Evolutionary conservation across 106 monocot species (phyloP), one percentile per base, ranked within the genome.

Genomic region (Dioscorea zingiberensis): DNA sequence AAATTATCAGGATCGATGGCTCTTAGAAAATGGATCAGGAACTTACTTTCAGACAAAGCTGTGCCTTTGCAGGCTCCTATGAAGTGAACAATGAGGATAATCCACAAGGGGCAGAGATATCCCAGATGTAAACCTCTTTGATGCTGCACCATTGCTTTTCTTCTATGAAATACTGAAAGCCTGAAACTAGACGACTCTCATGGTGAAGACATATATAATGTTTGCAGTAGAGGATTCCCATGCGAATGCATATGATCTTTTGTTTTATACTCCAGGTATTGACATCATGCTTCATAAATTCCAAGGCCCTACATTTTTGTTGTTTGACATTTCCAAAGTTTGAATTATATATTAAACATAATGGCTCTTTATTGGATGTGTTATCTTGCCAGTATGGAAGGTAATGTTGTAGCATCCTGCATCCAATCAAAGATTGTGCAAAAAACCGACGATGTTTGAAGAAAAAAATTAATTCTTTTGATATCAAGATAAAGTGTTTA

Each of bases 31-130:
- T 69, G 44, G 25, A 55, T 21, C 30, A 68, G 21, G 15, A 18
- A 68, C 68, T 68, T 55, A 55, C 68, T 68, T 68, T 68, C 68
- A 6, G 30, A 55, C 44, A 19, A 56, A 27, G 0, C 18, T 12
- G 21, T 27, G 19, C 17, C 55, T 3, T 25, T 66, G 66, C 51
- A 66, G 48, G 66, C 48, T 53, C 25, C 49, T 28, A 19, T 7
- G 27, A 51, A 25, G 22, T 53, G 15, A 27, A 16, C 21, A 27
- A 66, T 49, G 48, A 25, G 18, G 1, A 53, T 12, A 17, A 66
- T 51, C 51, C 48, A 66, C 10, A 53, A 24, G 25, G 15, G 23
- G 51, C 61, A 61, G 6, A 28, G 16, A n/a, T 18, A 15, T 9
- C 7, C 9, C 15, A 32, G 30, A 61, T 16, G 19, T 16, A 19